A percentile compares a stretch with the other conserved stretches of the same genome.
phyloP scores from a whole-genome alignment of 352 stramenopile species.

The Phytopythium montanum region DNA sequence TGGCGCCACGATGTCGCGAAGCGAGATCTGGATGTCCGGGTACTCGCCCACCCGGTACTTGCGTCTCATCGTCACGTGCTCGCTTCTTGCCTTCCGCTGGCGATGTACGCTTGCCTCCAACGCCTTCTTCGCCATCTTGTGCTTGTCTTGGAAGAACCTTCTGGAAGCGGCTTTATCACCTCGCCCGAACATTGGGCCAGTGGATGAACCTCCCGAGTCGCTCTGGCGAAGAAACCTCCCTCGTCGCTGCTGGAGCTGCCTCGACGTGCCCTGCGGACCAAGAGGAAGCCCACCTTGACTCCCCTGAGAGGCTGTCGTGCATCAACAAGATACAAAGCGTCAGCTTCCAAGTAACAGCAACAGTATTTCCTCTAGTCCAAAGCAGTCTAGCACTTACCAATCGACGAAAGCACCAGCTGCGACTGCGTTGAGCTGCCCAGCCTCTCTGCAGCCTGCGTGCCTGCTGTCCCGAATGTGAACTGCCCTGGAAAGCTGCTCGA shows the following conservation, averaged over 20 bases:
- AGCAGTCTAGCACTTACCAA: slow-evolving; percentile 8
- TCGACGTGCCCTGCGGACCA: no score
- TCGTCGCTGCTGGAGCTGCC: neutral
- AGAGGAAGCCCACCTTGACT: neutral
- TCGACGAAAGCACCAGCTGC: slow-evolving; percentile 32
- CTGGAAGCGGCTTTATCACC: slow-evolving; percentile 28
- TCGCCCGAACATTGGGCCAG: neutral
- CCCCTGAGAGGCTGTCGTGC: neutral
- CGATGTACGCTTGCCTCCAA: slow-evolving; percentile 49
- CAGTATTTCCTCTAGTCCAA: neutral
- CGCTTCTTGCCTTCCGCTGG: slow-evolving; percentile 38
- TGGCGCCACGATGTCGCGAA: slow-evolving; percentile 59
- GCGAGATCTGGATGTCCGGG: slow-evolving; percentile 79
- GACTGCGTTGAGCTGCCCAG: slow-evolving; percentile 29
- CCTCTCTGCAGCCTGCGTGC: neutral
- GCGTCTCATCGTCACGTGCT: slow-evolving; percentile 61
- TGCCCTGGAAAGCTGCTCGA: slow-evolving; percentile 11
- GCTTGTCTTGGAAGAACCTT: slow-evolving; percentile 61
- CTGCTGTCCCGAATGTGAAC: neutral
- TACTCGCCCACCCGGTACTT: slow-evolving; percentile 68
- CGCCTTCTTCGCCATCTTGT: slow-evolving; percentile 47
- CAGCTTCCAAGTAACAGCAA: neutral
- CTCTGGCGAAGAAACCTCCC: neutral
- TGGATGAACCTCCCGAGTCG: neutral
- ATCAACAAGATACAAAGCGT: neutral